Evolutionary conservation across 2,329 filamentous ascomycete genomes (phyloP).

Genomic region (Fusarium sp.): DNA sequence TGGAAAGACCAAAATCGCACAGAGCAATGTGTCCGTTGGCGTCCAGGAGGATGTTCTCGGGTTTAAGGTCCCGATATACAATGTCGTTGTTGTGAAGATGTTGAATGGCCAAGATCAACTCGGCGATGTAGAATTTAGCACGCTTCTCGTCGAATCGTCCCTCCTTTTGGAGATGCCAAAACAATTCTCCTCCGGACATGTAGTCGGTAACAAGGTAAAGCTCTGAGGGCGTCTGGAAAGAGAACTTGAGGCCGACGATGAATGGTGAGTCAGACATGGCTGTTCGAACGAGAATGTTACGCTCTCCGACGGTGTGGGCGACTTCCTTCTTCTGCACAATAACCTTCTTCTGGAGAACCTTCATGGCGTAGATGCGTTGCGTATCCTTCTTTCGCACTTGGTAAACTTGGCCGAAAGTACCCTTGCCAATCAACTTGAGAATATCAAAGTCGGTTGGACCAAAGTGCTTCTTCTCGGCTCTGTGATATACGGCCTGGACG

Average conservation of each 20-base stretch:
- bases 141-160: slow-evolving; percentile 94
- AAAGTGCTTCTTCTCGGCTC: slow-evolving; percentile 89
- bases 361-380: slow-evolving; percentile 97
- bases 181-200: slow-evolving; percentile 98
- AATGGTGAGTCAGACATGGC: slow-evolving; percentile 97
- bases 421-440: slow-evolving; percentile 95
- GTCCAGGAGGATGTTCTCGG: slow-evolving; percentile 96
- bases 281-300: slow-evolving; percentile 96
- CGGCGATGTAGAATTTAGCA: slow-evolving; percentile 98
- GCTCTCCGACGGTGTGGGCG: slow-evolving; percentile 94
- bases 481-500: slow-evolving; percentile 87
- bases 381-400: slow-evolving; percentile 98
- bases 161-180: slow-evolving; percentile 98
- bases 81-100: slow-evolving; percentile 98
- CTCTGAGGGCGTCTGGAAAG: slow-evolving; percentile 96
- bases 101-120: slow-evolving; percentile 93
- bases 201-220: slow-evolving; percentile 99
- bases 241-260: slow-evolving; percentile 98
- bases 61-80: slow-evolving; percentile 96
- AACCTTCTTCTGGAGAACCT: slow-evolving; percentile 98
- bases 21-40: slow-evolving; percentile 98
- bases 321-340: slow-evolving; percentile 99
- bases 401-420: slow-evolving; percentile 98
- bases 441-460: slow-evolving; percentile 97
- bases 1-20: slow-evolving; percentile 97